Base-by-base conservation (phyloP, 176 grass and related monocot genomes). In the Cymbopogon citratus region DNA sequence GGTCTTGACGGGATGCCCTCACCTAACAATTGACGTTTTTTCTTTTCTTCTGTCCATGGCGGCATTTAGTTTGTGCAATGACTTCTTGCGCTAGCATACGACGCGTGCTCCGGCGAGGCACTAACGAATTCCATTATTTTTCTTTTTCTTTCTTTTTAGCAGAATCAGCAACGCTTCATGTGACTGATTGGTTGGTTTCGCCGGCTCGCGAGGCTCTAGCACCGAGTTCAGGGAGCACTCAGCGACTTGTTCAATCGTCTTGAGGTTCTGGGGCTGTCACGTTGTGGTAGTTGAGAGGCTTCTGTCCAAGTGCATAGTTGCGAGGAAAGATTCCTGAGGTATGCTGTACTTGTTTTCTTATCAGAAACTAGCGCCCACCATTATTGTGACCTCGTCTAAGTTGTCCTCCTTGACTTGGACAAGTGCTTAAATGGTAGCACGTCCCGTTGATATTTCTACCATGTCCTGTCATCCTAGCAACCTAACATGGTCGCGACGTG, bases 391-490 rank as follows among this genome's bases (percentile, higher is more conserved):
- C 74, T 23, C 54, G 78, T 81, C 78, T 38, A 69, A 80, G 21
- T 80, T 80, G 57, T 79, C 86, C 67, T 36, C 43, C 64, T 88
- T 88, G 83, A 88, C 90, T 5, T 83, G 83, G 83, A 60, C 81
- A 80, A 80, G 5, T 36, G 74, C 38, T 71, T 85, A 74, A 66
- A 48, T 11, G 28, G n/a, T 18, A 43, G n/a, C 23, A 57, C 9
- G 62, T 52, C 34, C 18, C 43, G 36, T 38, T 81, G 51, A 77
- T 79, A 51, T 63, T 85, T 77, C 75, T 65, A 69, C 16, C 19
- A 9, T 6, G 8, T 44, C 62, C 68, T 74, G 33, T 72, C 48
- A 74, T 79, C 26, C 63, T 73, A 36, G 67, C 41, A 28, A 19
- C 44, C 65, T 70, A 66, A 66, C 67, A 75, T 54, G 74, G 62